Conservation (phyloP, 257 asterid genomes). For the Salvia miltiorrhiza region DNA sequence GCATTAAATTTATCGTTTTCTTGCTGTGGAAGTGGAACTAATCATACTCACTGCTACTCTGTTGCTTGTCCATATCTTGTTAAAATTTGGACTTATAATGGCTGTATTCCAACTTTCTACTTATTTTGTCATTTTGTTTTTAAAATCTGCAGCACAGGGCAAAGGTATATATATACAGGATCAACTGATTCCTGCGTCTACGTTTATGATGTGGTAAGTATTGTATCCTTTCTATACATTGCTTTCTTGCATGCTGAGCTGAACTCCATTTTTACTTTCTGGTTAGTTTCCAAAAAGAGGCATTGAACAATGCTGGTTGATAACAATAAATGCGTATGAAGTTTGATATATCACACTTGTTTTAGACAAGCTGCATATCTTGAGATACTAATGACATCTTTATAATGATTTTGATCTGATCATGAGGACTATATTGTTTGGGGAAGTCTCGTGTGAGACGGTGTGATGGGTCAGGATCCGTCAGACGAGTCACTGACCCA, state of each 20-base stretch:
- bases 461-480: too few relatives aligned
- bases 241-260: background rate
- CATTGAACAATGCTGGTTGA: background rate
- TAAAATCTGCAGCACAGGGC: constrained; percentile 80
- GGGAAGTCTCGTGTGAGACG: too few relatives aligned
- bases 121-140: constrained; percentile 13
- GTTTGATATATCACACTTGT: background rate
- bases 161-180: constrained; percentile 87
- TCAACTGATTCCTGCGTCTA: constrained; percentile 70
- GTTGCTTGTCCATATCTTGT: too few relatives aligned
- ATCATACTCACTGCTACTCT: background rate
- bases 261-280: background rate
- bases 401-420: background rate
- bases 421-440: too few relatives aligned
- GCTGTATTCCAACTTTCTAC: background rate
- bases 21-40: background rate
- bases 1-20: background rate
- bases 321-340: background rate
- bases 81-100: background rate
- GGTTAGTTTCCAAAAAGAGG: background rate
- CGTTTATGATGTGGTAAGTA: constrained; percentile 80
- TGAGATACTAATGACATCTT: background rate
- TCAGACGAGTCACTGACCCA: too few relatives aligned
- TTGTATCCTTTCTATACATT: background rate
- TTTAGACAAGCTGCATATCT: background rate